Base-by-base conservation (phyloP, 495 filamentous ascomycete species). In the Physcia stellaris region DNA sequence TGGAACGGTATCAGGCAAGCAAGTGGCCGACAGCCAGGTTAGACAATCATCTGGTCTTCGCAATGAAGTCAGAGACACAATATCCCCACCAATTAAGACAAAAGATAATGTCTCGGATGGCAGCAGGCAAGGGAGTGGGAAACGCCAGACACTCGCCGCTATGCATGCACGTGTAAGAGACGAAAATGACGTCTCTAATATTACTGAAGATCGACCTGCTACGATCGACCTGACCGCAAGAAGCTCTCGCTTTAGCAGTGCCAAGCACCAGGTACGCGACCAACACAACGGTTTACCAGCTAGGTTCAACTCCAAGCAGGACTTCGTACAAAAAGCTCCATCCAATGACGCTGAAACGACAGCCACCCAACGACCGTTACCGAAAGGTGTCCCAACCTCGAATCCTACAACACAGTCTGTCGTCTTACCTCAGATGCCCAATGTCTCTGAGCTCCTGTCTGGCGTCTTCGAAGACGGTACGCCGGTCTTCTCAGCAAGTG, bases 361-460 rank as follows among this genome's bases (percentile, higher is more conserved):
- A 28, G 13, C 13, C 13, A 13, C 26, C 26, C 13, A 7, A 13
- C 26, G 9, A 7, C 13, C 26, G 13, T 28, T 13, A 28, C 26
- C 26, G 13, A 28, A 28, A 28, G 9, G 9, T 7, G 26, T 28
- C 26, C 13, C n/a, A n/a, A n/a, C n/a, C n/a, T n/a, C n/a, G n/a
- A n/a, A n/a, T n/a, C n/a, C n/a, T n/a, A n/a, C n/a, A n/a, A n/a
- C n/a, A 30, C 67, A 74, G 30, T 80, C 78, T 2, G 79, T 80
- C 52, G 60, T 74, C 35, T 68, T 83, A 20, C 77, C 78, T 6
- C 71, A 80, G 33, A 60, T 80, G 31, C 75, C 78, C 10, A 80
- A 83, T 44, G 63, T 83, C 35, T 79, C 78, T 10, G 80, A 84
- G 42, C 64, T 84, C 13, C 70, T 84, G 4, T 79, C 77, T 20